Base-by-base conservation (phyloP, 169 alveolate species). In the Plasmodium chabaudi region DNA sequence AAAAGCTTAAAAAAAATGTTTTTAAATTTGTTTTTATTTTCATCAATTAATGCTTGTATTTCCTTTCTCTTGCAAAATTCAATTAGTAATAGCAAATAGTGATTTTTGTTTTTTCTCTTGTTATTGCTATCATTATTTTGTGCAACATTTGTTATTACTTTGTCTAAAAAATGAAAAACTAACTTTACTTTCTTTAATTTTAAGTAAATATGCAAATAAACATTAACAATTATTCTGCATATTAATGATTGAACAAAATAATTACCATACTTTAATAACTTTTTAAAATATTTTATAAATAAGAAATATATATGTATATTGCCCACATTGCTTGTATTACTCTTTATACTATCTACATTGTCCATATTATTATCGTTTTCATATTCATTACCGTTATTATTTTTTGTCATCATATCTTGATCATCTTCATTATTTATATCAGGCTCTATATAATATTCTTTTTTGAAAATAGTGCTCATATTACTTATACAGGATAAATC, bases 21-120 rank as follows among this genome's bases (percentile, higher is more conserved):
- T 70, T 69, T 86, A 63, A 86, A 86, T 56, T 71, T 71, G 59
- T 46, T 51, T 56, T 70, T 69, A 59, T 86, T 71, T 51, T 71
- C 69, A 17, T 68, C 87, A 15, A 86, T 60, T 55, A 71, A 44
- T 9, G 15, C 47, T 69, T 69, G 57, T 15, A 56, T 42, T 53
- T 86, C 91, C 34, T 69, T 86, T 23, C 91, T 86, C 59, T 55
- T 39, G 13, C 69, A 46, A 60, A 86, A 86, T 86, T 86, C 91
- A 13, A 86, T 68, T 63, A 86, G 70, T 25, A 86, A 72, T 56
- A 86, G 84, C 4, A 86, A 56, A 57, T 86, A 86, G 61, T 57
- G 61, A 61, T 86, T 86, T 39, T 59, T 86, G 6, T 47, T 67
- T 59, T 56, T 10, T 39, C 61, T 63, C 68, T 19, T 71, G 42